A percentile compares a stretch with the other conserved stretches of the same genome.
These are phyloP conservation scores for Naganishia onofrii DNA, from an alignment of 768 basidiomycete species.

Conservation along the genomic window DNA sequence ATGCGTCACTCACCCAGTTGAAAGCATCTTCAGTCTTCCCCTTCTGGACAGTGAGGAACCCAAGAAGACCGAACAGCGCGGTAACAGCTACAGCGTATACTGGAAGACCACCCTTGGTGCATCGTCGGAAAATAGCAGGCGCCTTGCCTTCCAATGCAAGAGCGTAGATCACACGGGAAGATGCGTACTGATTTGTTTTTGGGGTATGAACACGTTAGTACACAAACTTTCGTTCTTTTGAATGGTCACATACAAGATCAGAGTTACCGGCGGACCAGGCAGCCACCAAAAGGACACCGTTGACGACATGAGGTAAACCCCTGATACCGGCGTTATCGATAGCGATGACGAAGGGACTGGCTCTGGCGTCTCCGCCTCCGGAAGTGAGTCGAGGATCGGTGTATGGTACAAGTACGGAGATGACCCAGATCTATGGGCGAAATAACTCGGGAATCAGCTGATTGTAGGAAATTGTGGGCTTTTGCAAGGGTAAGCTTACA, in stretches of 20 bases:
- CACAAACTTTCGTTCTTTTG: not conserved
- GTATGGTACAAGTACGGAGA: slow-evolving; percentile 50
- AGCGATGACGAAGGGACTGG: slow-evolving; percentile 53
- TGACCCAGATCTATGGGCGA: slow-evolving; percentile 34
- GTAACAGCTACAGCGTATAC: slow-evolving; percentile 35
- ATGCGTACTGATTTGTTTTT: slow-evolving; percentile 44
- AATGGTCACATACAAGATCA: slow-evolving; percentile 37
- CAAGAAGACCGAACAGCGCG: slow-evolving; percentile 32
- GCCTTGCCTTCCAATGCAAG: slow-evolving; percentile 58
- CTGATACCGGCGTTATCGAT: slow-evolving; percentile 51
- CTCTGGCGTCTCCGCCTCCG: slow-evolving; percentile 40
- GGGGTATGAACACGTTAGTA: not conserved
- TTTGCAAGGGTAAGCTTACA: not conserved
- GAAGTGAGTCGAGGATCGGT: slow-evolving; percentile 41
- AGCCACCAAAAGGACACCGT: slow-evolving; percentile 50
- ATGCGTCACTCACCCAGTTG: slow-evolving; percentile 27
- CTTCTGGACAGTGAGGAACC: slow-evolving; percentile 29
- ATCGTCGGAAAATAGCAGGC: slow-evolving; percentile 49
- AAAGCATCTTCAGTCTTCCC: slow-evolving; percentile 31
- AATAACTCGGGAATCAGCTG: not conserved
- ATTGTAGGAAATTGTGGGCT: not conserved
- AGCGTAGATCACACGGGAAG: slow-evolving; percentile 58
- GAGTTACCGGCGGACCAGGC: slow-evolving; percentile 54
- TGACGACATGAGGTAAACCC: slow-evolving; percentile 50
- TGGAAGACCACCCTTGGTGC: slow-evolving; percentile 50